These are phyloP conservation scores for Comarum palustre DNA, from an alignment of 306 rosid species.

Conservation along the genomic window DNA sequence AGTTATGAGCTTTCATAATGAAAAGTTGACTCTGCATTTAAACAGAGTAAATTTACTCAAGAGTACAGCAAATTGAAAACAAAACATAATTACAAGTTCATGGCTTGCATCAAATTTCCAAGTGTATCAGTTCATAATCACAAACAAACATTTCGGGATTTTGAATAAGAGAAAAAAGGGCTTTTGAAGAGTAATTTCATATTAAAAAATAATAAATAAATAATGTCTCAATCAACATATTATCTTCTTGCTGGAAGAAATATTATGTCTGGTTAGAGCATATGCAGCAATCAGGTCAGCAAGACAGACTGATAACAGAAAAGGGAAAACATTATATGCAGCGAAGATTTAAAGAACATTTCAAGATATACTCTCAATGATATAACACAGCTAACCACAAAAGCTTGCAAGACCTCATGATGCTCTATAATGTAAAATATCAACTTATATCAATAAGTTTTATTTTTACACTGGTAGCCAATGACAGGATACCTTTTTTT, in stretches of 20 bases:
- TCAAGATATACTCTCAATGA: constrained; percentile 1
- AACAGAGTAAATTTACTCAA: neutral
- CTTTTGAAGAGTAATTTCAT: neutral
- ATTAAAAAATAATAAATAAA: neutral
- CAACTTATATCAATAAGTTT: neutral
- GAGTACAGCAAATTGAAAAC: neutral
- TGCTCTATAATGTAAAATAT: neutral
- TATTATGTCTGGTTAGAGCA: neutral
- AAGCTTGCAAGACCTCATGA: neutral
- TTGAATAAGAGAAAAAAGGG: neutral
- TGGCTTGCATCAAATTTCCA: neutral
- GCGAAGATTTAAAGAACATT: neutral
- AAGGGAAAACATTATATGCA: neutral
- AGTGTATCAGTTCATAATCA: neutral
- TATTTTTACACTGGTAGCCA: neutral
- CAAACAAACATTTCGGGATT: neutral
- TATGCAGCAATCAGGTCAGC: neutral
- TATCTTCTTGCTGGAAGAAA: constrained; percentile 5
- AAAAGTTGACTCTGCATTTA: neutral
- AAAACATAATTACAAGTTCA: neutral
- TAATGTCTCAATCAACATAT: constrained; percentile 6
- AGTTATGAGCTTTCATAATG: neutral
- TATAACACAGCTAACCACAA: neutral
- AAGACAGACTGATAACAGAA: neutral
- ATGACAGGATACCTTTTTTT: neutral